A percentile compares a stretch with the other conserved stretches of the same genome.
These are phyloP conservation scores for Hyaloraphidium curvatum DNA, from an alignment of 192 early-diverging fungal genomes.

Conservation along the genomic window DNA sequence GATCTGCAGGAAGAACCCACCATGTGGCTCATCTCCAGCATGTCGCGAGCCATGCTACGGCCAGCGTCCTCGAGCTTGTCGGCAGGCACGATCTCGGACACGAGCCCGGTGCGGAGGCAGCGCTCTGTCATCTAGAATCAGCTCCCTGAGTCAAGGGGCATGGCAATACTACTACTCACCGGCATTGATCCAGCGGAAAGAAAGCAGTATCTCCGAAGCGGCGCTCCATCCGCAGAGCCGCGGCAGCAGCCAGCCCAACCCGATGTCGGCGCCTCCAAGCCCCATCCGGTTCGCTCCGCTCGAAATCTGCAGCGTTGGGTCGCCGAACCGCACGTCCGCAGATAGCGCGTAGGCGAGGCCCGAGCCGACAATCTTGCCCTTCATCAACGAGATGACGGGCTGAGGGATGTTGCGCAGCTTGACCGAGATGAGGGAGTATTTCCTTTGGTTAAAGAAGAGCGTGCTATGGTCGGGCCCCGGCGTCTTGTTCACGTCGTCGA, in stretches of 20 bases:
- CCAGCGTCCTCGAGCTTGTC: not conserved
- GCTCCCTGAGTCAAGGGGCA: too few species aligned
- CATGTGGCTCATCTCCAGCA: not conserved
- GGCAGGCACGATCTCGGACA: not conserved
- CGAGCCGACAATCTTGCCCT: not conserved
- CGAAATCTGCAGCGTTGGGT: not conserved
- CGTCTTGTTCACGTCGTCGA: not conserved
- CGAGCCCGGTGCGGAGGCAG: not conserved
- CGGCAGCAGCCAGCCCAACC: not conserved
- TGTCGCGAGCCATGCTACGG: not conserved
- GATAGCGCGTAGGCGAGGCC: not conserved
- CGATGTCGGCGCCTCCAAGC: not conserved
- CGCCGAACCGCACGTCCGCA: not conserved
- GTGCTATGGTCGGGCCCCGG: not conserved
- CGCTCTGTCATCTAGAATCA: too few species aligned
- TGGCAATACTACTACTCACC: too few species aligned
- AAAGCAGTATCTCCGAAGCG: not conserved
- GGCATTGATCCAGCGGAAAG: not conserved
- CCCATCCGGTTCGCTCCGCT: not conserved
- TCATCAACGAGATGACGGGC: not conserved
- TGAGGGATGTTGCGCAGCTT: not conserved
- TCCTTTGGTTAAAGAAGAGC: not conserved
- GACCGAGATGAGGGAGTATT: not conserved
- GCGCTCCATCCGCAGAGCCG: not conserved
- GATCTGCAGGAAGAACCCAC: too few species aligned